Conservation (phyloP, 73 alveolate genomes). For the Paramecium tetraurelia region DNA sequence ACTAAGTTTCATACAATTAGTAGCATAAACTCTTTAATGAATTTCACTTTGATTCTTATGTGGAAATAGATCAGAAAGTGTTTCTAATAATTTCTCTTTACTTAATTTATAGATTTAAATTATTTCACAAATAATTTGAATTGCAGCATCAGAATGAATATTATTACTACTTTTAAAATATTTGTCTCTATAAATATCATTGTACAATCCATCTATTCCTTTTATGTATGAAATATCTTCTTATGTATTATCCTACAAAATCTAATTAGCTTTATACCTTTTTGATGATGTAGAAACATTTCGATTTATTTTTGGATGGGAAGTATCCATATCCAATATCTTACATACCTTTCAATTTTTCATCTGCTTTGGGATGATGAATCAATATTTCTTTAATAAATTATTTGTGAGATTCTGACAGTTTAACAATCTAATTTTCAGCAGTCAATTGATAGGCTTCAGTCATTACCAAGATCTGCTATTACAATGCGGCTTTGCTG, state of each 20-base stretch:
- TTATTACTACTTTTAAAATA: background rate
- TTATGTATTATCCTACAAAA: background rate
- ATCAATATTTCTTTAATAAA: conserved; percentile 11
- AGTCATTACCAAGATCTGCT: background rate
- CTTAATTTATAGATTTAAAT: background rate
- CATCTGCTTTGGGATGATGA: conserved; percentile 5
- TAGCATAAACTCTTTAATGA: background rate
- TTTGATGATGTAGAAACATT: conserved; percentile 14
- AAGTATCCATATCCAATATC: conserved; percentile 47
- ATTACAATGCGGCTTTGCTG: background rate
- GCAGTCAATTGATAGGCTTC: background rate
- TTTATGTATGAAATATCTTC: conserved; percentile 30
- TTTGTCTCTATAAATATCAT: background rate
- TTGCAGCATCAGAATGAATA: background rate
- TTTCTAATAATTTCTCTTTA: background rate
- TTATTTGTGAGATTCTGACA: background rate
- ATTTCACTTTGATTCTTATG: conserved; percentile 36
- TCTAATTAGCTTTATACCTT: background rate
- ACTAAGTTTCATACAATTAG: background rate
- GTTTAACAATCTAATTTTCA: background rate
- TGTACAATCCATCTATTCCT: conserved; percentile 16
- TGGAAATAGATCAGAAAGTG: background rate
- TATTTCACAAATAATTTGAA: background rate
- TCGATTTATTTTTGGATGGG: background rate
- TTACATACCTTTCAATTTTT: background rate